Percentiles rank a stretch among this genome's conserved stretches.
Conservation (phyloP, 305 asterid genomes). For the Fraxinus platypoda region DNA sequence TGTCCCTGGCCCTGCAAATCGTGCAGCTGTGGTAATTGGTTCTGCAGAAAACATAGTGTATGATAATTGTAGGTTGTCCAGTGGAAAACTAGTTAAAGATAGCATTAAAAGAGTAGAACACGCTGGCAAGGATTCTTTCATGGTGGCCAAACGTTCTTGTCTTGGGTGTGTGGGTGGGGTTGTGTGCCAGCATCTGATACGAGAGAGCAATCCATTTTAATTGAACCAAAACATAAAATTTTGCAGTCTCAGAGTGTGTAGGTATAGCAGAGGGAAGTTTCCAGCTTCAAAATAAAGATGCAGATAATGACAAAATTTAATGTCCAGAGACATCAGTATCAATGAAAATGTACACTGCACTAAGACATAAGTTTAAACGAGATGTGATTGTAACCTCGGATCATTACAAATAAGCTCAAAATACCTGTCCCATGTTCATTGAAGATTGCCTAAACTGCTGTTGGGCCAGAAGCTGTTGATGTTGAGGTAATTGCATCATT, state of each 20-base stretch:
- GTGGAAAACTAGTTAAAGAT: background rate
- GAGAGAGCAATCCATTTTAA: background rate
- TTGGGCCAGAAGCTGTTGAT: constrained; percentile 77
- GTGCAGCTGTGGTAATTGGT: constrained; percentile 66
- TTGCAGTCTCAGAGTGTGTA: background rate
- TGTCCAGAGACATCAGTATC: background rate
- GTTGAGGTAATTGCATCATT: constrained; percentile 70
- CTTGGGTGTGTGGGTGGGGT: background rate
- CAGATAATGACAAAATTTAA: background rate
- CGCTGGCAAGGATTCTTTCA: background rate
- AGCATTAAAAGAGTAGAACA: background rate
- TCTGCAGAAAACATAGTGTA: constrained; percentile 41
- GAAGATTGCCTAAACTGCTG: constrained; percentile 80
- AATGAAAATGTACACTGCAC: constrained; percentile 8
- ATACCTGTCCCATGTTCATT: constrained; percentile 83
- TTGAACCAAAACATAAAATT: background rate
- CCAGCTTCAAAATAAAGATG: constrained; percentile 16
- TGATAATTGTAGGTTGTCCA: constrained; percentile 18
- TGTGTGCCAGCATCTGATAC: background rate
- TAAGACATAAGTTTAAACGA: constrained; percentile 7
- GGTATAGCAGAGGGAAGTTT: background rate
- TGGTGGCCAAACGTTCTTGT: background rate
- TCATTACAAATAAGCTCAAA: constrained; percentile 19
- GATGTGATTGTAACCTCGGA: constrained; percentile 3
- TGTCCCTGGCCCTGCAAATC: constrained; percentile 70